phyloP scores from a whole-genome alignment of 1,284 basidiomycete genomes.

The Omphalotus olearius region DNA sequence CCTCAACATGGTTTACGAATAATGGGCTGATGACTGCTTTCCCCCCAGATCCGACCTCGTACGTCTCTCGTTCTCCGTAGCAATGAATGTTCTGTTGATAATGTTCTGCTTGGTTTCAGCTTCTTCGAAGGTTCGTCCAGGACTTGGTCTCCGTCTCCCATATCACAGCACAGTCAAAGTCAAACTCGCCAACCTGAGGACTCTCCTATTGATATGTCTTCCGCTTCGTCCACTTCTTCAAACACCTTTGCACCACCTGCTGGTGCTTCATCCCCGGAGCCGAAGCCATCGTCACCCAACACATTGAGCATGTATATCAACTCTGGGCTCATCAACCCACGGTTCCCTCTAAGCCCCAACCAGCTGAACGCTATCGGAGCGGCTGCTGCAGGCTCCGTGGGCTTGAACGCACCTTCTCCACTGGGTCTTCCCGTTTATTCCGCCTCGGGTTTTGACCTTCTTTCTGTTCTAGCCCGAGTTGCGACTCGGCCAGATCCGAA shows the following conservation, averaged over 20 bases:
- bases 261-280: not conserved
- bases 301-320: conserved; percentile 7
- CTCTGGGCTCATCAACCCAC: conserved; percentile 7
- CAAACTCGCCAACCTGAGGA: not conserved
- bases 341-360: conserved; percentile 1
- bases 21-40: conserved; percentile 30
- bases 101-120: not conserved
- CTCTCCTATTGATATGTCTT: not conserved
- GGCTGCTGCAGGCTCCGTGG: conserved; percentile 2
- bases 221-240: not conserved
- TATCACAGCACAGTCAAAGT: not conserved
- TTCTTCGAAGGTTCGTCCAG: not conserved
- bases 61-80: not conserved
- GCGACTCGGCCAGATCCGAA: conserved; percentile 72
- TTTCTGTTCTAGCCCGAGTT: conserved; percentile 79
- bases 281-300: not conserved
- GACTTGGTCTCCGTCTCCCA: not conserved
- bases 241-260: not conserved
- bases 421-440: conserved; percentile 59
- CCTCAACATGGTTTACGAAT: conserved; percentile 47
- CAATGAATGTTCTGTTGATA: not conserved
- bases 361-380: conserved; percentile 11
- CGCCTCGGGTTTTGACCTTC: conserved; percentile 84
- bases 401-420: conserved; percentile 21
- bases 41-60: not conserved